Evolutionary conservation across 2,329 filamentous ascomycete genomes (phyloP).

Genomic region (Penicillium sp.): DNA sequence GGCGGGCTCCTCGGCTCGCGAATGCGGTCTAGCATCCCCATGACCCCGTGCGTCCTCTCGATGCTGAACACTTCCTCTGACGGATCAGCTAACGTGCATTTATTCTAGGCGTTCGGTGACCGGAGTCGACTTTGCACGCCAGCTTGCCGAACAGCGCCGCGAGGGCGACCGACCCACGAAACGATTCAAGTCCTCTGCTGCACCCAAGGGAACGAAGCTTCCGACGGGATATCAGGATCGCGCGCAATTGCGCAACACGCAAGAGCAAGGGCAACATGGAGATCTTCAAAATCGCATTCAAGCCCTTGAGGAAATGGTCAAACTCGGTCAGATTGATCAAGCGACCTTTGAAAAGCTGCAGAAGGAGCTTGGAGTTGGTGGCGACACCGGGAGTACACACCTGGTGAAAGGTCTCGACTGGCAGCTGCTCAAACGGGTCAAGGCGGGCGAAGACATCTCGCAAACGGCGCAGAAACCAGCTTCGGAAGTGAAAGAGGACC

Average conservation of each 20-base stretch:
- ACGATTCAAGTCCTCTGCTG: slow-evolving; percentile 66
- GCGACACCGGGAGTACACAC: slow-evolving; percentile 73
- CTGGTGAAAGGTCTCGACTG: slow-evolving; percentile 89
- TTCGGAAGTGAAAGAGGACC: slow-evolving; percentile 22
- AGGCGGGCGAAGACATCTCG: slow-evolving; percentile 52
- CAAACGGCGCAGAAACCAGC: slow-evolving; percentile 24
- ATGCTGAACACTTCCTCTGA: not conserved
- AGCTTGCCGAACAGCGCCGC: slow-evolving; percentile 69
- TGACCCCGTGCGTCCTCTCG: slow-evolving; percentile 69
- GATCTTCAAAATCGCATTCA: slow-evolving; percentile 61
- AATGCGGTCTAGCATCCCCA: slow-evolving; percentile 74
- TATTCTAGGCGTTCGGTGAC: slow-evolving; percentile 57
- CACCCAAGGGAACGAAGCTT: slow-evolving; percentile 76
- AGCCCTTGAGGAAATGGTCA: slow-evolving; percentile 73
- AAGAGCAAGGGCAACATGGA: slow-evolving; percentile 46
- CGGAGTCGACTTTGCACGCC: slow-evolving; percentile 69
- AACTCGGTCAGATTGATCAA: slow-evolving; percentile 76
- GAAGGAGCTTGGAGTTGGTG: slow-evolving; percentile 68
- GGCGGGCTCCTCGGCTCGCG: slow-evolving; percentile 64
- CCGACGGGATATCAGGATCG: slow-evolving; percentile 80
- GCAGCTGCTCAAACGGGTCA: slow-evolving; percentile 53
- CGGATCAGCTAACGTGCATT: slow-evolving; percentile 1
- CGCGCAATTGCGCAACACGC: slow-evolving; percentile 57
- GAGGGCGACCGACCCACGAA: slow-evolving; percentile 53
- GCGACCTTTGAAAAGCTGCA: slow-evolving; percentile 69